Conservation (phyloP, 192 early-diverging fungal genomes). For the Gaertneriomyces sp. region DNA sequence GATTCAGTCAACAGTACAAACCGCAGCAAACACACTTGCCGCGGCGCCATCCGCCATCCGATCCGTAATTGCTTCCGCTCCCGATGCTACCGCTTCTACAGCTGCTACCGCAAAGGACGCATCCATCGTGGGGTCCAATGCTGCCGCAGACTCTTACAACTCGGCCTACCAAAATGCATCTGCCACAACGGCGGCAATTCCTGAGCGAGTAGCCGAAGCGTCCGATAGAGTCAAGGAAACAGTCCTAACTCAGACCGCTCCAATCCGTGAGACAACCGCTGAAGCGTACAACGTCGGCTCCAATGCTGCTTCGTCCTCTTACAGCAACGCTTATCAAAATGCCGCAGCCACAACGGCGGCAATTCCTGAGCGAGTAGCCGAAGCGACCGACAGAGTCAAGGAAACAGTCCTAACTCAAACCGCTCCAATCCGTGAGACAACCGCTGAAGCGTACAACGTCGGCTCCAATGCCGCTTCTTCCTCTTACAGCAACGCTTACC, state of each 20-base stretch:
- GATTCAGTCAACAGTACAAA: too few species aligned
- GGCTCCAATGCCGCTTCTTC: background rate
- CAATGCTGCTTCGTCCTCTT: background rate
- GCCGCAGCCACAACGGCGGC: background rate
- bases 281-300: background rate
- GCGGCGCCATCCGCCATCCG: too few species aligned
- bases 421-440: background rate
- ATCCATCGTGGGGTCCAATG: background rate
- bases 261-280: background rate
- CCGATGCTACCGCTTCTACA: background rate
- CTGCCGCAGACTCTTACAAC: background rate
- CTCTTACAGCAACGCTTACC: conserved; percentile 10
- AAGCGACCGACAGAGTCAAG: background rate
- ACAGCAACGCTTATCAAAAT: conserved; percentile 6
- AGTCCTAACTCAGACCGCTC: background rate
- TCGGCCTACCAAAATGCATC: background rate
- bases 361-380: background rate
- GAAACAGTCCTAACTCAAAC: background rate
- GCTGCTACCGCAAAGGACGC: background rate
- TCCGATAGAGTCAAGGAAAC: background rate
- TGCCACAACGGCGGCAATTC: background rate
- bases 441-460: background rate
- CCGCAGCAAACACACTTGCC: too few species aligned
- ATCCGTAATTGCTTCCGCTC: background rate
- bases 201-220: background rate